Evolutionary conservation across 2,329 filamentous ascomycete species (phyloP), one percentile per base, ranked within the genome.

Genomic region (Endoconidiophora polonica): DNA sequence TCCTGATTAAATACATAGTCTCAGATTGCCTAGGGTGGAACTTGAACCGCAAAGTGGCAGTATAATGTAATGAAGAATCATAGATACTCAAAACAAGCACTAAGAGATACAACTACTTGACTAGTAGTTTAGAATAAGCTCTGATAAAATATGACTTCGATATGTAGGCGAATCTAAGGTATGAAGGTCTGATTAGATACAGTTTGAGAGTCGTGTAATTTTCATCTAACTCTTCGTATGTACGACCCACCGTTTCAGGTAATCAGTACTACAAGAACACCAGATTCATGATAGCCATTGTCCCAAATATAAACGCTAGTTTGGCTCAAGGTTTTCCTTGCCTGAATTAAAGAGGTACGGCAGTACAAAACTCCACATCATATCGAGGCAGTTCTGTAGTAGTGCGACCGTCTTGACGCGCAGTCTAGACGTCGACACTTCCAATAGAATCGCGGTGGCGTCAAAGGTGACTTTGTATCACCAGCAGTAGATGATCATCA

Each of bases 331-430:
- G 48, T 67, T 62, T 5, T 52, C 51, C 49, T 56, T 50, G 18
- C 57, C 56, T 1, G 55, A 56, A 42, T 58, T 57, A 50, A 58
- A 56, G n/a, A 58, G 52, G 48, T 56, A 55, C 0, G 56, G 53
- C 3, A 56, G 44, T 1, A 49, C 46, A 22, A 55, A 53, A 9
- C 42, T 49, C 53, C 53, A 56, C 16, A 54, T 44, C 38, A 54
- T 44, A 38, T 48, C 46, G 18, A 57, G 23, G n/a, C 46, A 5
- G 49, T 61, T 61, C 52, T 63, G 60, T 14, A 63, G 51, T 6
- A 66, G 62, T 2, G 63, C 59, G 44, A 65, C 62, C 7, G 66
- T 67, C 50, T 64, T 63, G 48, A 62, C 61, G 0, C 63, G 56
- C 5, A 66, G 56, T 4, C 60, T 55, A 4, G 62, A 56, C 1